These are phyloP conservation scores for Solanum aculeatissimum DNA, from an alignment of 305 asterid genomes.

Conservation along the genomic window DNA sequence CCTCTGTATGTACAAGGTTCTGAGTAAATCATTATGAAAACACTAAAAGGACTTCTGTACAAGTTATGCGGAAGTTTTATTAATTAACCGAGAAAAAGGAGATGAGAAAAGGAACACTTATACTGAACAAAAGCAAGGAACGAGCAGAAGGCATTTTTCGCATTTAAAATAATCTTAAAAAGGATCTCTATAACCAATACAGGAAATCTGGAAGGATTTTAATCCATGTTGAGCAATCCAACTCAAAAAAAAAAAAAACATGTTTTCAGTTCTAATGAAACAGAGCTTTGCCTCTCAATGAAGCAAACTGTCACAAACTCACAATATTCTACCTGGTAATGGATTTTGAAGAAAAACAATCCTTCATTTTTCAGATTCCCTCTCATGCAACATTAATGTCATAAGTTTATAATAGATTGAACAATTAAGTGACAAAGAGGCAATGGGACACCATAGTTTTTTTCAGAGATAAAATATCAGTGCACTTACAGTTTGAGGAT, in stretches of 20 bases:
- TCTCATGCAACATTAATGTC: background rate
- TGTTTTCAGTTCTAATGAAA: background rate
- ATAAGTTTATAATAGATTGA: background rate
- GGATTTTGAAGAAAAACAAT: background rate
- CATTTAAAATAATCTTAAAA: background rate
- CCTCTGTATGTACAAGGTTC: conserved; percentile 42
- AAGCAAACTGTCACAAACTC: background rate
- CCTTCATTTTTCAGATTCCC: background rate
- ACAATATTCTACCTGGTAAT: background rate
- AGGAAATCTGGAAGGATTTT: background rate
- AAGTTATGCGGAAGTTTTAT: background rate
- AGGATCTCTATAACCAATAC: background rate
- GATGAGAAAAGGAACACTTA: background rate
- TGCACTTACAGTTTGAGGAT: conserved; percentile 69
- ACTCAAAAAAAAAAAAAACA: background rate
- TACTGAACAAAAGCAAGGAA: background rate
- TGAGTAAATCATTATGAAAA: background rate
- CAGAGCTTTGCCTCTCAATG: background rate
- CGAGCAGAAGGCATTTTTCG: background rate
- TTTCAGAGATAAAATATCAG: background rate
- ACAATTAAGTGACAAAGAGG: background rate
- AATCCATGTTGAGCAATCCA: background rate
- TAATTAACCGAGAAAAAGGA: background rate
- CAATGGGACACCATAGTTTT: background rate
- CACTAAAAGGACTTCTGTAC: background rate